phyloP scores from a whole-genome alignment of 345 rosid genomes.

The Pseudoturritis turrita region DNA sequence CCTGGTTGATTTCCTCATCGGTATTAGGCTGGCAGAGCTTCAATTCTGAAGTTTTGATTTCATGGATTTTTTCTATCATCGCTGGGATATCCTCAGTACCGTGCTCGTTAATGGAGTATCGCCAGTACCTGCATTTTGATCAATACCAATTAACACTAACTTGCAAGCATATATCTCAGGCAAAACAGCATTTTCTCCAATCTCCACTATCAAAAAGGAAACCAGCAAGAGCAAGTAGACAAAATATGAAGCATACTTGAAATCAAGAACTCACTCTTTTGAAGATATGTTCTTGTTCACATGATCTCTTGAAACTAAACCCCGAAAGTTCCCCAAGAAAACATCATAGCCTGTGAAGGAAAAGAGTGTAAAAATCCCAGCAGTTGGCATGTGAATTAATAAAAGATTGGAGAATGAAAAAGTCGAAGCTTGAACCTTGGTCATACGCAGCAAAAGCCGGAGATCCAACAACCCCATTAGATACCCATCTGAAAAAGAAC shows the following conservation, averaged over 20 bases:
- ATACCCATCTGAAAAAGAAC: constrained; percentile 69
- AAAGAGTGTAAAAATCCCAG: not conserved
- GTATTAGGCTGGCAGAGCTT: constrained; percentile 52
- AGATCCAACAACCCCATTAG: constrained; percentile 94
- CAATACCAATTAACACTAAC: not conserved
- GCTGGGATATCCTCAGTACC: constrained; percentile 95
- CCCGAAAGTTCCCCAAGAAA: constrained; percentile 90
- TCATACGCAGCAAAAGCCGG: constrained; percentile 99
- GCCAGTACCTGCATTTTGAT: constrained; percentile 71
- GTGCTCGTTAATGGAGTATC: constrained; percentile 85
- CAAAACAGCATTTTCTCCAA: not conserved
- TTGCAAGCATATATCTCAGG: constrained; percentile 1
- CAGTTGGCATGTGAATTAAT: not conserved
- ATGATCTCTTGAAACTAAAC: constrained; percentile 89
- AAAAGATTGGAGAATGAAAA: not conserved
- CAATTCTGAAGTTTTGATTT: constrained; percentile 78
- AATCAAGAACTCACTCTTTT: constrained; percentile 49
- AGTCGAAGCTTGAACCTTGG: constrained; percentile 59
- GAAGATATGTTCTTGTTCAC: constrained; percentile 79
- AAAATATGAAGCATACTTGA: not conserved
- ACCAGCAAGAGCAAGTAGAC: not conserved
- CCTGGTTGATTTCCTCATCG: constrained; percentile 47
- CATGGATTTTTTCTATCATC: constrained; percentile 86
- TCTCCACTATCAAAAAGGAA: not conserved
- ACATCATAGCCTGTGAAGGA: constrained; percentile 78